Conservation (phyloP, 2,329 filamentous ascomycete genomes). For the Venturia effusa region DNA sequence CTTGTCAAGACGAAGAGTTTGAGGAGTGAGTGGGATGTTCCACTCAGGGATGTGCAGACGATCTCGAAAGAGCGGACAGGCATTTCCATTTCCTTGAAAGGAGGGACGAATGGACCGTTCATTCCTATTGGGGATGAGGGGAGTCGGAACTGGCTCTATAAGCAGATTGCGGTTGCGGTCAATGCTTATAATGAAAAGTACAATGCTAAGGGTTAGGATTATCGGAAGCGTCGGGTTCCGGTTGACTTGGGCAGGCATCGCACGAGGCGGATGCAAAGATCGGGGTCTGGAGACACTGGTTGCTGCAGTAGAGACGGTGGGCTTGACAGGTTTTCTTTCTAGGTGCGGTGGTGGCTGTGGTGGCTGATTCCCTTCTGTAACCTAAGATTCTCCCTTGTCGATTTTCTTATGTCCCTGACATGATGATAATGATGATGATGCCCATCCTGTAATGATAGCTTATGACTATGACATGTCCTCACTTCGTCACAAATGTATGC, state of each 20-base stretch:
- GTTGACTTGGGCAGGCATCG: neutral
- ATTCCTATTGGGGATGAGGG: slow-evolving; percentile 88
- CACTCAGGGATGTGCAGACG: slow-evolving; percentile 89
- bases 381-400: neutral
- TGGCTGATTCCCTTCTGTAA: neutral
- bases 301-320: too few relatives aligned
- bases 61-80: slow-evolving; percentile 95
- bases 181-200: slow-evolving; percentile 59
- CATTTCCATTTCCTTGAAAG: slow-evolving; percentile 76
- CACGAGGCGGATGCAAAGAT: too few relatives aligned
- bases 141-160: slow-evolving; percentile 54
- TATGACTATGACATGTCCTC: neutral
- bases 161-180: slow-evolving; percentile 54
- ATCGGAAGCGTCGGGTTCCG: neutral
- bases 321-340: neutral
- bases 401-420: neutral
- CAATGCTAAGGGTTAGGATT: slow-evolving; percentile 32
- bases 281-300: too few relatives aligned
- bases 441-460: neutral
- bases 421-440: too few relatives aligned
- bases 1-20: slow-evolving; percentile 79
- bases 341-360: neutral
- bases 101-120: slow-evolving; percentile 87
- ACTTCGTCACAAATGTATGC: too few relatives aligned
- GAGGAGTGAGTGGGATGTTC: slow-evolving; percentile 89